Evolutionary conservation across 169 alveolate genomes (phyloP).

Genomic region (Eimeria sp.): DNA sequence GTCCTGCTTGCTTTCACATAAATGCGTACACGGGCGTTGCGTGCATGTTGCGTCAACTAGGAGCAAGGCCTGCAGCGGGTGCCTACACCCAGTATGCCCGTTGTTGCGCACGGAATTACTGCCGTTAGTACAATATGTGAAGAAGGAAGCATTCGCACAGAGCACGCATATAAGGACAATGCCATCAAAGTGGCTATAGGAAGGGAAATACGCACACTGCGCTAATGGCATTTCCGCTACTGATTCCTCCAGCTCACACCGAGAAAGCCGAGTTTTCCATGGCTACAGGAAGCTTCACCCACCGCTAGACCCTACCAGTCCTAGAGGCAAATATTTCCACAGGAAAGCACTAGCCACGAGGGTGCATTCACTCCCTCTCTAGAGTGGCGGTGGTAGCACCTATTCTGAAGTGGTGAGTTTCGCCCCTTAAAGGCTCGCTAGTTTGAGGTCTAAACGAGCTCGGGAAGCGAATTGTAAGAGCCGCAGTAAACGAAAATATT

Average conservation of each 20-base stretch:
- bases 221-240: neutral
- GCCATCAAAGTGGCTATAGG: neutral
- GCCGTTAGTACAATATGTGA: neutral
- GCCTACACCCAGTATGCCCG: neutral
- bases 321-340: neutral
- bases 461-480: neutral
- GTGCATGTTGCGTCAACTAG: neutral
- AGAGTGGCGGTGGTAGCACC: neutral
- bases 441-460: neutral
- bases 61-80: neutral
- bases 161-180: neutral
- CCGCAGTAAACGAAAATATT: neutral
- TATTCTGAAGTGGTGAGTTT: neutral
- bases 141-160: neutral
- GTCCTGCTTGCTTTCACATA: neutral
- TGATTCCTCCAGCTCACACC: neutral
- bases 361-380: neutral
- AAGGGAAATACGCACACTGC: neutral
- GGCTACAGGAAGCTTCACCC: neutral
- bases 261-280: neutral
- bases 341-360: neutral
- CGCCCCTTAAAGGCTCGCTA: neutral
- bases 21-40: neutral
- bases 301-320: neutral
- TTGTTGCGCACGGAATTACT: neutral